Evolutionary conservation across 345 rosid species (phyloP).

Genomic region (Lepidium africanum): DNA sequence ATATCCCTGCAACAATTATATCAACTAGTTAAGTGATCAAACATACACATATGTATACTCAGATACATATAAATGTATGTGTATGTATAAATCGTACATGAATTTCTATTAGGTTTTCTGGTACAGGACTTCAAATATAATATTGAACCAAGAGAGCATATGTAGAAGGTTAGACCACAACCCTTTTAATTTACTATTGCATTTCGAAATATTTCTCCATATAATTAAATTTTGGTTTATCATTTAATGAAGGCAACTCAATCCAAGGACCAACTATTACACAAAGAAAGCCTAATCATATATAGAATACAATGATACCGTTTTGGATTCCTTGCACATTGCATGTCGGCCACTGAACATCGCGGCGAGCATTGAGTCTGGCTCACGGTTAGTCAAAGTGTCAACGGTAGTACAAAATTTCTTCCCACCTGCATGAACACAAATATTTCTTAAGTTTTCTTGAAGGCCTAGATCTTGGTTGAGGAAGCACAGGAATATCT

Average conservation of each 20-base stretch:
- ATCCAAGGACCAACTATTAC: not conserved
- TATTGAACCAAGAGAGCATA: not conserved
- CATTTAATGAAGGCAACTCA: not conserved
- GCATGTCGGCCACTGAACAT: slow-evolving; percentile 90
- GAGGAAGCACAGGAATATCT: not conserved
- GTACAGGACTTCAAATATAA: not conserved
- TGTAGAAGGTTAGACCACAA: not conserved
- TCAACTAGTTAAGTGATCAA: not conserved
- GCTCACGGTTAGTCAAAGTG: slow-evolving; percentile 81
- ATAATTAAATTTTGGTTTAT: not conserved
- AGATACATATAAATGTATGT: not conserved
- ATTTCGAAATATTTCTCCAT: not conserved
- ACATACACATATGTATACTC: not conserved
- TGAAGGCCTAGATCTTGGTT: not conserved
- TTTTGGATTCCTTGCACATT: slow-evolving; percentile 44
- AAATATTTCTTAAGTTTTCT: not conserved
- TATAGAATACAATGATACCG: slow-evolving; percentile 28
- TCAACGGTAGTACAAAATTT: slow-evolving; percentile 72
- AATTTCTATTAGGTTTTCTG: not conserved
- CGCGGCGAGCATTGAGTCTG: slow-evolving; percentile 88
- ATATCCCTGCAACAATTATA: slow-evolving; percentile 50
- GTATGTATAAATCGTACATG: not conserved
- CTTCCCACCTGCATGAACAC: slow-evolving; percentile 57
- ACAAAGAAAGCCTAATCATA: slow-evolving; percentile 6
- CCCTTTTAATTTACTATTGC: not conserved